Percentiles rank a stretch among this genome's conserved stretches.
Conservation (phyloP, 179 eudicot species). For the Silene coronaria region DNA sequence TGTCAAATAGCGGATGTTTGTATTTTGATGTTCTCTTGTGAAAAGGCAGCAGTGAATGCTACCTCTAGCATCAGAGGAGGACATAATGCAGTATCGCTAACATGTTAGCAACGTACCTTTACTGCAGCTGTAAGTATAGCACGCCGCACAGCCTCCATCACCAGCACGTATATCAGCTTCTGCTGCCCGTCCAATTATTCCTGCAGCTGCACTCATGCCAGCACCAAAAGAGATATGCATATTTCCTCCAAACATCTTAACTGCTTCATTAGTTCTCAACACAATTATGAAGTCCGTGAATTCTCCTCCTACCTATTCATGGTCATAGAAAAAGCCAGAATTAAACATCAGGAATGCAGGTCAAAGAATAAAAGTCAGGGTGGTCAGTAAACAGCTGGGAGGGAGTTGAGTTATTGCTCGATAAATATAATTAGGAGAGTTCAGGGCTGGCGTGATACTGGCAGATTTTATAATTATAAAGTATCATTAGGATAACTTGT, state of each 20-base stretch:
- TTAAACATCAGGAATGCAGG: background rate
- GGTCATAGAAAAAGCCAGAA: background rate
- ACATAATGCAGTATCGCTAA: background rate
- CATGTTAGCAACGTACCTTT: conserved; percentile 47
- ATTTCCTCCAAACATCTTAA: conserved; percentile 68
- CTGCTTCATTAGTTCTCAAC: conserved; percentile 68
- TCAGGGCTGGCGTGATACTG: too few relatives aligned
- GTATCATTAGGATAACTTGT: too few relatives aligned
- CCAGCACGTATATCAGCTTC: conserved; percentile 88
- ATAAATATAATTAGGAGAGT: too few relatives aligned
- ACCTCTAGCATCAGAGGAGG: background rate
- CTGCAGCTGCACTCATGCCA: conserved; percentile 86
- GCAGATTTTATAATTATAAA: too few relatives aligned
- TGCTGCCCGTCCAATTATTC: conserved; percentile 66
- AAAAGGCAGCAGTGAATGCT: background rate
- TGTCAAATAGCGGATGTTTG: background rate
- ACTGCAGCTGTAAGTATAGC: conserved; percentile 87
- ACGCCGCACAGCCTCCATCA: conserved; percentile 68
- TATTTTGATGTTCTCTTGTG: background rate
- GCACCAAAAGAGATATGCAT: conserved; percentile 81
- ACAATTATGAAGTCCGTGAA: conserved; percentile 71
- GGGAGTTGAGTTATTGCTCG: too few relatives aligned
- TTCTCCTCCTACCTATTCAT: conserved; percentile 78
- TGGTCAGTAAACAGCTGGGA: too few relatives aligned
- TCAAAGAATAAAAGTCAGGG: background rate